Evolutionary conservation across 176 grass and related monocot genomes (phyloP), one percentile per base, ranked within the genome.

Genomic region (Phoenix dactylifera): DNA sequence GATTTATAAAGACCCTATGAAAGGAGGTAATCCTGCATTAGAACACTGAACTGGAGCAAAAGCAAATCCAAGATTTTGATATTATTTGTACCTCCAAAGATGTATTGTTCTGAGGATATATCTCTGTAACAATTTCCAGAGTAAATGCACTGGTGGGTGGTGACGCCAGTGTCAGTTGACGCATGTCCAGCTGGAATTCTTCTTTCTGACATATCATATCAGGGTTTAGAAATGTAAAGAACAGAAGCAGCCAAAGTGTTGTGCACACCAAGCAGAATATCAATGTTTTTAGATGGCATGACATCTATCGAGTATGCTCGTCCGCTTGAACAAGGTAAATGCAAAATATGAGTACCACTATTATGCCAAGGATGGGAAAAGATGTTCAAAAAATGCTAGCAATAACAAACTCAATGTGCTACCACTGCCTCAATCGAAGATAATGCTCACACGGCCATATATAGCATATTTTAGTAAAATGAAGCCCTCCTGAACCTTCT

Each of bases 111-210:
- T 91, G 81, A 63, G 93, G 93, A 77, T 81, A 84, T 63, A 89
- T 98, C 77, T 98, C 87, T 6, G 87, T 98, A 67, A 92, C 70
- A 64, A 92, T 86, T 70, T 98, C 93, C 81, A 98, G 75, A 52
- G 55, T 81, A 78, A 98, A 98, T 54, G 60, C 76, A 53, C 51
- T 53, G 74, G 55, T 58, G 67, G 87, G 93, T 23, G 79, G 81
- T 57, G 79, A 74, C 51, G 64, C 66, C 69, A 98, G 53, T 4
- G 79, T 98, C 60, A 98, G 64, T 74, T 71, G 79, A 66, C 84
- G 87, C 19, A 72, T 79, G 65, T 89, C 58, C 32, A 88, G 54
- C 16, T 65, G 77, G 76, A 88, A 92, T 12, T 92, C 76, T n/a
- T 86, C 81, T 67, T 64, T 76, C 93, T 98, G 72, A 51, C 16